phyloP scores from a whole-genome alignment of 2,329 filamentous ascomycete species.

The Colletotrichum abscissum region DNA sequence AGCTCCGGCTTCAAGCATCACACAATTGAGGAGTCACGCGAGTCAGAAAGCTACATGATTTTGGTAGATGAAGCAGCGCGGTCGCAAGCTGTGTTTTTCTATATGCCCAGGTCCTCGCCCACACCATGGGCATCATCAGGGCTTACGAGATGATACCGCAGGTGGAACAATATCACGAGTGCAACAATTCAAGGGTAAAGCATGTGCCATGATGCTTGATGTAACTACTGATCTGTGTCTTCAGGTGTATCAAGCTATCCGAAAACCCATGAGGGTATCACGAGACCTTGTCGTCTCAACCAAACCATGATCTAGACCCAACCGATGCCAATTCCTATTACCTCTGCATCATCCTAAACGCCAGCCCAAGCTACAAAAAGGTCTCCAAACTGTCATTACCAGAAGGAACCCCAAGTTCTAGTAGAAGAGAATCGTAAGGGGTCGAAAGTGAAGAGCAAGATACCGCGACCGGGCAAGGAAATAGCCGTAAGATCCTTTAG shows the following conservation, averaged over 20 bases:
- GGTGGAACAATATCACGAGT: no score
- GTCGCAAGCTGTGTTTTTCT: background rate
- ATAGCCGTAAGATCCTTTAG: background rate
- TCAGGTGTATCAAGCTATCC: background rate
- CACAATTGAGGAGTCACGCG: background rate
- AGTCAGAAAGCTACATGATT: background rate
- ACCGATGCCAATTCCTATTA: background rate
- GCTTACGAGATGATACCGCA: no score
- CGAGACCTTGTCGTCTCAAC: background rate
- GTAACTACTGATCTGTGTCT: background rate
- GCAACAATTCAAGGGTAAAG: background rate
- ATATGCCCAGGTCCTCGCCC: background rate
- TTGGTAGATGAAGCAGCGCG: no score
- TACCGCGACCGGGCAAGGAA: background rate
- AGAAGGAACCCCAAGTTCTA: background rate
- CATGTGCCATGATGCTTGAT: background rate
- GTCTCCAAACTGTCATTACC: background rate
- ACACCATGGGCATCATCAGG: no score
- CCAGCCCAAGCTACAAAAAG: background rate
- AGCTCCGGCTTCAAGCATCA: background rate
- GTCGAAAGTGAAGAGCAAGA: background rate
- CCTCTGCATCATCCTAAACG: background rate
- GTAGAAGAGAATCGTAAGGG: background rate
- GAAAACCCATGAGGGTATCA: background rate
- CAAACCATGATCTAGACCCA: background rate